A percentile compares a stretch with the other conserved stretches of the same genome.
These are phyloP conservation scores for Solidago caesia DNA, from an alignment of 129 eudicot species.

Conservation along the genomic window DNA sequence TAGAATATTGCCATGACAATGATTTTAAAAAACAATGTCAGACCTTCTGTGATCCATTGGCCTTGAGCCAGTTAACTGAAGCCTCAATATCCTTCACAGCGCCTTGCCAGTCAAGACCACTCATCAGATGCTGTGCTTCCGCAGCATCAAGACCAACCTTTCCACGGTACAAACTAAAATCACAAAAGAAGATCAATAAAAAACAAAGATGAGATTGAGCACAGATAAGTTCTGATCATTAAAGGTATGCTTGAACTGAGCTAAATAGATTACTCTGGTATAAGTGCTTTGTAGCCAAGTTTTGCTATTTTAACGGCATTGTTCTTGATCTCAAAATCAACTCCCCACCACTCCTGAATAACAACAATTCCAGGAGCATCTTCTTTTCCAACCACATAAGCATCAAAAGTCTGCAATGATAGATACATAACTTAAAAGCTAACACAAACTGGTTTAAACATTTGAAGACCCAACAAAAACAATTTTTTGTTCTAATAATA, in stretches of 20 bases:
- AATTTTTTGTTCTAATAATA: background rate
- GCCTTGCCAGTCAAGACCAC: slow-evolving; percentile 94
- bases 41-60: slow-evolving; percentile 92
- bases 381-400: slow-evolving; percentile 91
- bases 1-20: background rate
- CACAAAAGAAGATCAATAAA: background rate
- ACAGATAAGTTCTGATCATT: background rate
- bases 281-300: slow-evolving; percentile 78
- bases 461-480: background rate
- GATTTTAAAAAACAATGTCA: slow-evolving; percentile 2
- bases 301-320: slow-evolving; percentile 75
- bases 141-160: slow-evolving; percentile 94
- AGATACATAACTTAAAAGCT: background rate
- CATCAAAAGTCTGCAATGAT: slow-evolving; percentile 69
- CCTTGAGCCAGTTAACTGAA: slow-evolving; percentile 91
- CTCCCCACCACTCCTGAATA: slow-evolving; percentile 99
- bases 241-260: slow-evolving; percentile 1
- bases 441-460: background rate
- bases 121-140: slow-evolving; percentile 97
- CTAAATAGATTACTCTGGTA: slow-evolving; percentile 69
- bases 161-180: slow-evolving; percentile 79
- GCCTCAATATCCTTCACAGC: slow-evolving; percentile 94
- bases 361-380: slow-evolving; percentile 95
- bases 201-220: background rate
- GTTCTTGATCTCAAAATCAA: slow-evolving; percentile 89